Evolutionary conservation across 495 filamentous ascomycete species (phyloP).

Genomic region (Penicillium paxilli): DNA sequence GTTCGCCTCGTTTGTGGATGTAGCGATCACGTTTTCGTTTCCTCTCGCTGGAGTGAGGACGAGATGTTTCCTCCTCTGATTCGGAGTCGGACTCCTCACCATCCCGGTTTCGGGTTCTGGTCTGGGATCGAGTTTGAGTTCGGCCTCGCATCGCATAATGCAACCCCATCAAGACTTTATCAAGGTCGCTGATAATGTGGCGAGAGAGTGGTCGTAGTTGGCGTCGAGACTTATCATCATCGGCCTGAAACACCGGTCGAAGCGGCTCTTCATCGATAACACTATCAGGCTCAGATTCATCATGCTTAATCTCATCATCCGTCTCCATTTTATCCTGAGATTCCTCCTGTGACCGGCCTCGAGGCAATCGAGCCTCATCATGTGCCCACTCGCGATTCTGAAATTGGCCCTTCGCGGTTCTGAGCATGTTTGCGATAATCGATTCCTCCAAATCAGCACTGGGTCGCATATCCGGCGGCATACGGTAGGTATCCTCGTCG

Average conservation of each 20-base stretch:
- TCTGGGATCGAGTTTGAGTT: conserved; percentile 24
- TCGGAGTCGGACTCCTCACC: conserved; percentile 22
- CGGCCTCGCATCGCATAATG: conserved; percentile 59
- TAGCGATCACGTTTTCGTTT: neutral
- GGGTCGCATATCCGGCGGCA: conserved; percentile 40
- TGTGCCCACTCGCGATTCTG: conserved; percentile 31
- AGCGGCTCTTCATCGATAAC: conserved; percentile 2
- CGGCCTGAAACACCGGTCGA: conserved; percentile 48
- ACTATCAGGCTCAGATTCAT: conserved; percentile 2
- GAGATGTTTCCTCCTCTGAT: conserved; percentile 3
- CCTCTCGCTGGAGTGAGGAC: neutral
- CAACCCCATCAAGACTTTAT: conserved; percentile 63
- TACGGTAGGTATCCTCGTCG: conserved; percentile 47
- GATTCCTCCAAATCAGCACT: conserved; percentile 66
- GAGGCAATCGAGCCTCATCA: neutral
- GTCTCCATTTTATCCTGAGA: neutral
- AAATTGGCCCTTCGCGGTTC: conserved; percentile 65
- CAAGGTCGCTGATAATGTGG: conserved; percentile 64
- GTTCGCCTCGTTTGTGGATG: conserved; percentile 17
- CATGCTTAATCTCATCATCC: conserved; percentile 10
- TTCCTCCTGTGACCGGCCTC: neutral
- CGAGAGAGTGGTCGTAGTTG: conserved; percentile 64
- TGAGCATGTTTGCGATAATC: conserved; percentile 60
- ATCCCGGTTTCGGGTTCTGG: too few relatives aligned
- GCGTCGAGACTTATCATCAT: conserved; percentile 61